A percentile compares a stretch with the other conserved stretches of the same genome.
Evolutionary conservation across 1,139 yeast genomes (phyloP).

Genomic region (Hyphopichia buzzinii): DNA sequence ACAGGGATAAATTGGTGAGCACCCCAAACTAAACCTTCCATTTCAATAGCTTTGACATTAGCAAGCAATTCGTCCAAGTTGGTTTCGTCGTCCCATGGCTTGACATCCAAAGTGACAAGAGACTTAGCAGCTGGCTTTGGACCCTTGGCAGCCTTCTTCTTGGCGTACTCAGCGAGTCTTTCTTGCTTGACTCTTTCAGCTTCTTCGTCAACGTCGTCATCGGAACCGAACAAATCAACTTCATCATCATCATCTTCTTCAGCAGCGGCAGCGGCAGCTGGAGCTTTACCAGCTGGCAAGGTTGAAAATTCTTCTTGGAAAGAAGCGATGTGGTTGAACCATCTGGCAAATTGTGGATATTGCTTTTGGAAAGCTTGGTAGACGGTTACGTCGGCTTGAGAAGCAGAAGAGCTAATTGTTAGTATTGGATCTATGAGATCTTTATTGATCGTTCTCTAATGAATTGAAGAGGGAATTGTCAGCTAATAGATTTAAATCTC

Average conservation of each 20-base stretch:
- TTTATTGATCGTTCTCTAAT: not conserved
- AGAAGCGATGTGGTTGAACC: constrained; percentile 97
- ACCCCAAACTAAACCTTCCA: constrained; percentile 98
- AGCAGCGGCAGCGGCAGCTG: constrained; percentile 57
- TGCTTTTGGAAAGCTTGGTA: constrained; percentile 93
- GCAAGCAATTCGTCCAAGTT: constrained; percentile 85
- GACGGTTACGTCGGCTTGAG: constrained; percentile 94
- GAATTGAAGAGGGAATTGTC: constrained; percentile 15
- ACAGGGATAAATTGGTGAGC: constrained; percentile 94
- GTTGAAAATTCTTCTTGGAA: constrained; percentile 77
- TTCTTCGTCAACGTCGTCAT: constrained; percentile 90
- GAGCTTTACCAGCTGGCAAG: constrained; percentile 77
- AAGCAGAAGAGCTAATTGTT: constrained; percentile 66
- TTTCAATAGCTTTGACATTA: constrained; percentile 76
- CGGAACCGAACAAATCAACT: constrained; percentile 93
- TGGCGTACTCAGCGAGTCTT: constrained; percentile 97
- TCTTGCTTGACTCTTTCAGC: constrained; percentile 96
- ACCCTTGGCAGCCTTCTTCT: constrained; percentile 95
- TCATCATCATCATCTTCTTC: constrained; percentile 84
- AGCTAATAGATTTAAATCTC: constrained; percentile 48
- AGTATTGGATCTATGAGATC: constrained; percentile 17
- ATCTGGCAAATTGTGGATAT: constrained; percentile 94
- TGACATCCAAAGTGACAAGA: constrained; percentile 91
- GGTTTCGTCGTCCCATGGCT: constrained; percentile 99
- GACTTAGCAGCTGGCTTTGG: constrained; percentile 99